Percentiles rank a stretch among this genome's conserved stretches.
phyloP scores from a whole-genome alignment of 805 yeast species.

The Priceomyces melissophilus region DNA sequence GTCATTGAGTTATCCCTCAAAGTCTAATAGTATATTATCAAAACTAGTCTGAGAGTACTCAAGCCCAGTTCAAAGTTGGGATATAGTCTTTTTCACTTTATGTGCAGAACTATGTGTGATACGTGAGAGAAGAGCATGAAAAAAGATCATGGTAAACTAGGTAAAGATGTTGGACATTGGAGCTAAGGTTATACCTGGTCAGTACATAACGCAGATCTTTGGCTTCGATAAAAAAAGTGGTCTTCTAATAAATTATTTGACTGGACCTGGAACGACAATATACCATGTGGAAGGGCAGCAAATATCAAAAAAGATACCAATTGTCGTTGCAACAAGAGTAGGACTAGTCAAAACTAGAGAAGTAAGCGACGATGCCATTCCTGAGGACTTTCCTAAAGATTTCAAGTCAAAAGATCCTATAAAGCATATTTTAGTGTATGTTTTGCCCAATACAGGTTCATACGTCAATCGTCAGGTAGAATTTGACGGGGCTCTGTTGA shows the following conservation, averaged over 20 bases:
- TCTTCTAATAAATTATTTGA: conserved; percentile 40
- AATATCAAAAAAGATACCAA: conserved; percentile 29
- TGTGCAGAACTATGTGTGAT: not conserved
- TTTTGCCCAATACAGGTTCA: conserved; percentile 24
- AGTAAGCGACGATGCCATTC: conserved; percentile 3
- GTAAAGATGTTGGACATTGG: conserved; percentile 1
- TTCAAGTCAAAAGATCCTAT: conserved; percentile 5
- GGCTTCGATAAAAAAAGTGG: conserved; percentile 21
- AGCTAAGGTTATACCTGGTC: conserved; percentile 69
- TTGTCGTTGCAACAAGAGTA: conserved; percentile 56
- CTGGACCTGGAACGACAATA: conserved; percentile 66
- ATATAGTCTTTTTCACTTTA: too few species aligned
- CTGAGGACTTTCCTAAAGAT: conserved; percentile 4
- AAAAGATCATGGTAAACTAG: not conserved
- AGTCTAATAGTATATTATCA: too few species aligned
- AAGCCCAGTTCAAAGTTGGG: too few species aligned
- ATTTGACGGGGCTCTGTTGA: not conserved
- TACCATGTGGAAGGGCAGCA: conserved; percentile 39
- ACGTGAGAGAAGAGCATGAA: too few species aligned
- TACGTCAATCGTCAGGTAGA: conserved; percentile 22
- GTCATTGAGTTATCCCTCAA: conserved; percentile 6
- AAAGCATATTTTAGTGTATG: conserved; percentile 27
- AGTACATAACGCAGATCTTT: conserved; percentile 61
- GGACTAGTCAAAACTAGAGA: conserved; percentile 50
- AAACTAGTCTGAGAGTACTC: too few species aligned